A percentile compares a stretch with the other conserved stretches of the same genome.
Evolutionary conservation across 1,284 basidiomycete genomes (phyloP).

Genomic region (Schizophyllum commune): DNA sequence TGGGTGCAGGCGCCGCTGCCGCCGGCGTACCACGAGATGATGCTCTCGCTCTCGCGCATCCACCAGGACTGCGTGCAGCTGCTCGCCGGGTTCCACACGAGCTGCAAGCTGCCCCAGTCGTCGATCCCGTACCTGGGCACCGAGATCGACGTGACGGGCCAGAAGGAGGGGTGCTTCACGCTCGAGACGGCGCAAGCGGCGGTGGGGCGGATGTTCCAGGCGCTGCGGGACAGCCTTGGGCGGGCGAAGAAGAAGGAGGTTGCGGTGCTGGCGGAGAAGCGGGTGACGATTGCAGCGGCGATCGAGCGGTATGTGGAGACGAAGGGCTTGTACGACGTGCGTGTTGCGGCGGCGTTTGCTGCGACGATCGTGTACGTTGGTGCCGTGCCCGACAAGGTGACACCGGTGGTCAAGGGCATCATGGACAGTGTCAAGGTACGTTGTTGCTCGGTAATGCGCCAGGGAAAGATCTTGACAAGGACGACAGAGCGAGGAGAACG

Average conservation of each 20-base stretch:
- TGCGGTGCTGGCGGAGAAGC: constrained; percentile 72
- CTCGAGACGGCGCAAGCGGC: constrained; percentile 74
- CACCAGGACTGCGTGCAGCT: constrained; percentile 77
- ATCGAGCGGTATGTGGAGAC: constrained; percentile 81
- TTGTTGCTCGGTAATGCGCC: too few relatives aligned
- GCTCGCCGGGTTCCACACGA: constrained; percentile 72
- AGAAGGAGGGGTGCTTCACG: constrained; percentile 65
- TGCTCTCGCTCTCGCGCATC: constrained; percentile 72
- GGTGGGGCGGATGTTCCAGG: constrained; percentile 64
- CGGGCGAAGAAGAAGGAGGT: constrained; percentile 75
- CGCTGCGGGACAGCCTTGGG: constrained; percentile 67
- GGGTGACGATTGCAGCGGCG: constrained; percentile 61
- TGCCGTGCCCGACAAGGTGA: constrained; percentile 87
- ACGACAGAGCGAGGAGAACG: constrained; percentile 79
- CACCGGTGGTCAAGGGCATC: constrained; percentile 92
- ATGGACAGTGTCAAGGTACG: constrained; percentile 96
- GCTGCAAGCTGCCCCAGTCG: constrained; percentile 80
- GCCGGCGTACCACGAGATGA: constrained; percentile 89
- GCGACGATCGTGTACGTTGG: constrained; percentile 85
- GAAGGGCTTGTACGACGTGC: constrained; percentile 83
- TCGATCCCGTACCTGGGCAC: constrained; percentile 76
- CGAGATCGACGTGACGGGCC: constrained; percentile 71
- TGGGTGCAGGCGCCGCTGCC: constrained; percentile 75
- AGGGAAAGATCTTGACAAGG: neutral
- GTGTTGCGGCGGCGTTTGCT: constrained; percentile 85